These are phyloP conservation scores for Metrosideros polymorpha DNA, from an alignment of 441 rosid genomes.

Conservation along the genomic window DNA sequence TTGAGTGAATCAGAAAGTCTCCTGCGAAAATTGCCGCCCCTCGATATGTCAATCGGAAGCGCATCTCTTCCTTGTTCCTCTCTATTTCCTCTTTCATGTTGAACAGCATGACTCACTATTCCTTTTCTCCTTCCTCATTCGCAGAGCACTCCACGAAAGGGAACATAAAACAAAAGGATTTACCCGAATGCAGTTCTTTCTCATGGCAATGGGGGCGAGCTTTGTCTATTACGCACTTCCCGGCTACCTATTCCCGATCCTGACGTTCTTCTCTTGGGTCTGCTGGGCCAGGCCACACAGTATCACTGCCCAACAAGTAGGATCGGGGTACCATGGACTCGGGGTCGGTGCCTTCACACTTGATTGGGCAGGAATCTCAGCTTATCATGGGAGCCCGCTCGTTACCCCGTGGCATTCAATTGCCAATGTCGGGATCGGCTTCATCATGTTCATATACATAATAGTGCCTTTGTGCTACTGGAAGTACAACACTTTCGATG, in stretches of 20 bases:
- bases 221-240: slow-evolving; percentile 73
- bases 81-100: background rate
- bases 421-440: slow-evolving; percentile 80
- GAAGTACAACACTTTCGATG: slow-evolving; percentile 79
- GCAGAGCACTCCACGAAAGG: slow-evolving; percentile 90
- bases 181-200: slow-evolving; percentile 78
- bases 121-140: background rate
- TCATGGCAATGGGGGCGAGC: slow-evolving; percentile 43
- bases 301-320: slow-evolving; percentile 88
- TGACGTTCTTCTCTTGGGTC: slow-evolving; percentile 96
- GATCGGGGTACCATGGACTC: slow-evolving; percentile 89
- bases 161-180: slow-evolving; percentile 44
- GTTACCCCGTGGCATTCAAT: slow-evolving; percentile 88
- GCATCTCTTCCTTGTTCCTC: background rate
- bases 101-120: background rate
- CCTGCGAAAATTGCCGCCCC: background rate
- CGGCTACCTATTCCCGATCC: slow-evolving; percentile 73
- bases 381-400: slow-evolving; percentile 90
- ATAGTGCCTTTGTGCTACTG: slow-evolving; percentile 89
- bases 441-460: slow-evolving; percentile 85
- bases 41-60: background rate
- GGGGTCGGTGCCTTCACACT: slow-evolving; percentile 84
- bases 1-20: background rate
- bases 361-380: slow-evolving; percentile 98
- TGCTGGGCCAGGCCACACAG: slow-evolving; percentile 85